Conservation (phyloP, 305 asterid genomes). For the Striga hermonthica region DNA sequence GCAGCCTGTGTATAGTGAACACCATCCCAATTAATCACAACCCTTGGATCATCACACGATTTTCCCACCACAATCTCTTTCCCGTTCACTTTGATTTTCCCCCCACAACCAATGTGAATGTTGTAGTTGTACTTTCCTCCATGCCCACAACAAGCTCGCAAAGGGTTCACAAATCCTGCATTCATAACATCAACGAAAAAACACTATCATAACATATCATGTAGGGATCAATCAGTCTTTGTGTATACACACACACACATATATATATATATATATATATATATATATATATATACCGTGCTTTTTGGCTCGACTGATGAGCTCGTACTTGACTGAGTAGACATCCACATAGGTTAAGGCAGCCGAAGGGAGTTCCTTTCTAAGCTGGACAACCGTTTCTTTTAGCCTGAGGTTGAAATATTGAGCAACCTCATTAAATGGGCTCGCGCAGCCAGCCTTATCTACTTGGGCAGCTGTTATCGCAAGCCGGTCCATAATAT, state of each 20-base stretch:
- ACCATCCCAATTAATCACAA: slow-evolving; percentile 72
- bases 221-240: too few relatives aligned
- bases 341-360: slow-evolving; percentile 74
- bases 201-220: too few relatives aligned
- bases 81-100: slow-evolving; percentile 55
- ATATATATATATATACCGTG: slow-evolving; percentile 39
- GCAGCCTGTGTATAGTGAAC: slow-evolving; percentile 81
- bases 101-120: slow-evolving; percentile 57
- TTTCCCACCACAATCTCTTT: slow-evolving; percentile 57
- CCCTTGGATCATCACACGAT: slow-evolving; percentile 54
- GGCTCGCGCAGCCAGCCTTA: slow-evolving; percentile 60
- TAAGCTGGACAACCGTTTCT: slow-evolving; percentile 47
- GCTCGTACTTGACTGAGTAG: slow-evolving; percentile 68
- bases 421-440: slow-evolving; percentile 58
- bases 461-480: slow-evolving; percentile 54
- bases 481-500: slow-evolving; percentile 44
- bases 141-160: slow-evolving; percentile 84
- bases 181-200: neutral
- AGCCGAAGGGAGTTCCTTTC: slow-evolving; percentile 52
- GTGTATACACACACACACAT: too few relatives aligned
- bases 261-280: slow-evolving; percentile 18
- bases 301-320: slow-evolving; percentile 51
- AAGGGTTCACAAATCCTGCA: slow-evolving; percentile 77
- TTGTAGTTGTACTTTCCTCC: slow-evolving; percentile 88
- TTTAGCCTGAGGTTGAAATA: slow-evolving; percentile 54